Base-by-base conservation (phyloP, 805 yeast species). In the Wickerhamiella shivajii region DNA sequence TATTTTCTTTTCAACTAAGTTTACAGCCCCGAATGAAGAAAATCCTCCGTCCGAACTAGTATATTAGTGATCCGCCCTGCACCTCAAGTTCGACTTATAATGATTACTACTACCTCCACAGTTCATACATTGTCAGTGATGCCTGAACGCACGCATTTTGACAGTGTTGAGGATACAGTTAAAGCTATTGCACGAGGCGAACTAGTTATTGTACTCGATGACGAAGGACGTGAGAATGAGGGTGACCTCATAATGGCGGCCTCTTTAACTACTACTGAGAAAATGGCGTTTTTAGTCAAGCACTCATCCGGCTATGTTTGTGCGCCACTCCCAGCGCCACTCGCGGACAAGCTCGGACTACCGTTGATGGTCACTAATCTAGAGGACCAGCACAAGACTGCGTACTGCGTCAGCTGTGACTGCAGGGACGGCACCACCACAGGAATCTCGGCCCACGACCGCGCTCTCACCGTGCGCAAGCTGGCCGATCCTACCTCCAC, bases 221-320 rank as follows among this genome's bases (percentile, higher is more conserved):
- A 90, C 52, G 96, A 83, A 55, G 69, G 69, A 51, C 74, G 99
- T 46, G 99, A 90, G 56, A 90, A 90, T 55, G 99, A 90, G 60
- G 99, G 98, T 34, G 99, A 90, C 53, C 64, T 90, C 50, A 83
- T 90, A 46, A 75, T 80, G 31, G 92, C 97, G n/a, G 99, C 95
- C 24, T 72, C 77, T 44, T 63, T 63, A 34, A 64, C 74, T 44
- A 78, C 93, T 25, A 72, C 78, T 28, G 75, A 75, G 49, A 72
- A 84, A 44, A 83, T 90, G 95, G 98, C 97, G 2, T 90, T 90
- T 49, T 60, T 90, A 41, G 93, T 90, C 29, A 74, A 87, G 44
- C 56, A 61, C 40, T 58, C 65, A n/a, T 47, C 56, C 5, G 99
- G 99, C 4, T 87, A 78, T 55, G 83, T 90, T 3, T 90, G 99